Conservation (phyloP, 2,329 filamentous ascomycete species). For the Lasiodiplodia citricola region DNA sequence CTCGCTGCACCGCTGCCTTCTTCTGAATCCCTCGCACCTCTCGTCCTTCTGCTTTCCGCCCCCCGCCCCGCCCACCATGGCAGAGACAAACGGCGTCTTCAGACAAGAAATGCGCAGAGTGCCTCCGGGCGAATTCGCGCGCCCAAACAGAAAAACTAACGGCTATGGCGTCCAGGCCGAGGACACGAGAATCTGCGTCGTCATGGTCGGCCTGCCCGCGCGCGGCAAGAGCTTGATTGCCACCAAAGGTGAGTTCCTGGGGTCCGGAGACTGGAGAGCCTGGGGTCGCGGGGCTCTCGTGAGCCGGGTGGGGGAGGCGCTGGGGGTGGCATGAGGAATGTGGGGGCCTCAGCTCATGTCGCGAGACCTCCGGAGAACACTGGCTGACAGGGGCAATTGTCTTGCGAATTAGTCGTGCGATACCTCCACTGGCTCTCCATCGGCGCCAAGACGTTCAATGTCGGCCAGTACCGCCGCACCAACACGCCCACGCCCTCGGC, state of each 20-base stretch:
- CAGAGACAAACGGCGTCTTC: slow-evolving; percentile 42
- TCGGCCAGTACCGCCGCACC: slow-evolving; percentile 90
- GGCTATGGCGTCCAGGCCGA: slow-evolving; percentile 84
- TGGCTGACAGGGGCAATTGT: slow-evolving; percentile 16
- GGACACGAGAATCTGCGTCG: slow-evolving; percentile 95
- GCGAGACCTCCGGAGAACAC: background rate
- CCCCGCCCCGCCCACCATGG: slow-evolving; percentile 30
- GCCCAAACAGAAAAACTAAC: slow-evolving; percentile 55
- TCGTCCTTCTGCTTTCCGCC: background rate
- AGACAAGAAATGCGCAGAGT: slow-evolving; percentile 47
- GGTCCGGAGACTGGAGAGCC: slow-evolving; percentile 10
- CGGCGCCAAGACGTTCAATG: slow-evolving; percentile 93
- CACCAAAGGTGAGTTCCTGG: slow-evolving; percentile 77
- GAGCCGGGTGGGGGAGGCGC: slow-evolving; percentile 21
- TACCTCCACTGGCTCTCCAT: slow-evolving; percentile 98
- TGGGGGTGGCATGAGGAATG: slow-evolving; percentile 24
- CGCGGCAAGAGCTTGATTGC: slow-evolving; percentile 97
- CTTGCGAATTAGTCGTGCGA: slow-evolving; percentile 54
- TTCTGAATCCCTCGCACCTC: slow-evolving; percentile 1
- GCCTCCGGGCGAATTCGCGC: slow-evolving; percentile 51
- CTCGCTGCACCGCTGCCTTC: slow-evolving; percentile 2
- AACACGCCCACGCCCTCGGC: slow-evolving; percentile 89
- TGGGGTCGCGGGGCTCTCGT: slow-evolving; percentile 25
- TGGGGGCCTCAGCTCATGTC: slow-evolving; percentile 19
- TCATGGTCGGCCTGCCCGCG: slow-evolving; percentile 97